Evolutionary conservation across 2,329 filamentous ascomycete species (phyloP), one percentile per base, ranked within the genome.

Genomic region (Stagonosporopsis cucurbitacearum): DNA sequence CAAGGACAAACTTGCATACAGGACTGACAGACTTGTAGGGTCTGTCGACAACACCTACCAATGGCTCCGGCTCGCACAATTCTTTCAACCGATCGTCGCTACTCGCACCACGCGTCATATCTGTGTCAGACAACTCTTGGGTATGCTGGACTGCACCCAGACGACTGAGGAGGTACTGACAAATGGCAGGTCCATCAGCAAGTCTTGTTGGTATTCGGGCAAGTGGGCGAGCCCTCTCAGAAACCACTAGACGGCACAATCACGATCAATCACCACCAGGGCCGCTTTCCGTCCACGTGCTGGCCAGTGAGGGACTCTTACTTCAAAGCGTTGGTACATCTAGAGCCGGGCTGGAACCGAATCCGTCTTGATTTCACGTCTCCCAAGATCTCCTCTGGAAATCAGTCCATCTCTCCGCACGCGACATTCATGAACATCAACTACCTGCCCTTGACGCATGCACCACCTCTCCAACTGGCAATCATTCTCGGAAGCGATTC

Each of bases 271-370:
- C 90, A 95, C 68, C 85, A 92, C 64, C 90, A 96, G 75, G 92
- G 96, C 73, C 86, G 80, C 58, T 96, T 97, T 72, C 93, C 94
- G 6, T 80, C 90, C 0, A 90, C 87, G 12, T 84, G 82, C 64
- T 98, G 94, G 93, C 94, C 93, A 1, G 94, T 97, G 11, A 88
- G 83, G 71, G 88, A 92, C 60, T 96, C 91, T 3, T 88, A 93
- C 74, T 98, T 97, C 82, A 98, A 98, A 78, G 89, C 89, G 5
- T 81, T 98, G 26, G 84, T 97, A 9, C 92, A 96, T 75, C 84
- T 99, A n/a, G 86, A 90, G 61, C 93, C 95, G 4, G 95, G 95
- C 0, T 90, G 91, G 50, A 99, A 99, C 76, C 88, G 86, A 64
- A 78, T 98, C 26, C 89, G 91, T 22, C 88, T 98, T 64, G 94